Percentiles rank a stretch among this genome's conserved stretches.
Evolutionary conservation across 192 early-diverging fungal species (phyloP).

Genomic region (Umbelopsis vinacea): DNA sequence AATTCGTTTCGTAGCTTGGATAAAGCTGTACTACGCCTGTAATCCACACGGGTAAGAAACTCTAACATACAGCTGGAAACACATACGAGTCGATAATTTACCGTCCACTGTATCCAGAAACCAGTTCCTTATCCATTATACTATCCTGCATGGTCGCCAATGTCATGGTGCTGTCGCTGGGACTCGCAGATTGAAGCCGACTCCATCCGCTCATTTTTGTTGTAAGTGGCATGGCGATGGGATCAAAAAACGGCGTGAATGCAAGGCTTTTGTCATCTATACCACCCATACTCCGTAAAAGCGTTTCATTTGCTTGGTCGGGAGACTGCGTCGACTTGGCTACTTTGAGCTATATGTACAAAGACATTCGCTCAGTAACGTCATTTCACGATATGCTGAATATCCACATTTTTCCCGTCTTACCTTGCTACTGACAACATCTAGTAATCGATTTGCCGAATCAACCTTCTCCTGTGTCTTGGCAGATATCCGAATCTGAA

Average conservation of each 20-base stretch:
- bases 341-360: background rate
- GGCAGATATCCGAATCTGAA: background rate
- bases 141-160: background rate
- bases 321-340: background rate
- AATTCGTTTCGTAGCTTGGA: background rate
- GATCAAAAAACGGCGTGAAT: constrained; percentile 2
- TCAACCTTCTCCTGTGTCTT: background rate
- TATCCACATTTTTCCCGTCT: background rate
- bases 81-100: background rate
- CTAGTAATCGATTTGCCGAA: background rate
- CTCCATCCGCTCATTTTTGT: background rate
- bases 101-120: background rate
- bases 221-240: background rate
- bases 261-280: background rate
- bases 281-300: background rate
- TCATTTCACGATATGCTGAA: background rate
- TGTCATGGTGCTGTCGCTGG: background rate
- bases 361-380: background rate
- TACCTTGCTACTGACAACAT: constrained; percentile 7
- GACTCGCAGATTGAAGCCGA: background rate
- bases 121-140: background rate
- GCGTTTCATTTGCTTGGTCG: background rate
- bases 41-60: background rate
- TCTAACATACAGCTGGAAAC: background rate
- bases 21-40: background rate